Conservation (phyloP, 179 eudicot genomes). For the Silene noctiflora region DNA sequence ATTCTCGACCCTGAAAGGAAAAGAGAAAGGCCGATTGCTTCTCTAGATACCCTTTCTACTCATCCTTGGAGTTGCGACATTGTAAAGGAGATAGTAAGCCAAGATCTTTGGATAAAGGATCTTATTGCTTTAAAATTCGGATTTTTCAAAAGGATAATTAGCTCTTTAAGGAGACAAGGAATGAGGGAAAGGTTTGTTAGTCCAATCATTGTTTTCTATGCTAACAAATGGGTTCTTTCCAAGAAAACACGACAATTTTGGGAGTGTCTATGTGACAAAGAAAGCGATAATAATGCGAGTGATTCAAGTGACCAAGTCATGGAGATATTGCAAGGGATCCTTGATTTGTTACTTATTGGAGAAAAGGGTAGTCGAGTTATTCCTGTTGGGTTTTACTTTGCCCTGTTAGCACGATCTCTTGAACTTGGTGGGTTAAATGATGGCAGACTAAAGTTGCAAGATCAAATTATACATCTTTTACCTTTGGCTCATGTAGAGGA, state of each 20-base stretch:
- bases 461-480: conserved; percentile 50
- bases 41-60: conserved; percentile 47
- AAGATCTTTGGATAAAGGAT: conserved; percentile 79
- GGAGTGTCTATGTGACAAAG: conserved; percentile 42
- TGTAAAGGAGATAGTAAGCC: conserved; percentile 41
- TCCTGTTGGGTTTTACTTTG: conserved; percentile 77
- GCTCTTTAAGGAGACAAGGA: conserved; percentile 83
- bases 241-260: conserved; percentile 44
- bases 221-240: conserved; percentile 67
- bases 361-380: conserved; percentile 48
- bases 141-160: conserved; percentile 67
- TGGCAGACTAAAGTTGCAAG: conserved; percentile 36
- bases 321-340: conserved; percentile 43
- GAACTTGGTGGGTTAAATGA: conserved; percentile 45
- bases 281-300: conserved; percentile 9
- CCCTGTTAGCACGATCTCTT: conserved; percentile 52
- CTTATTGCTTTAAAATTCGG: conserved; percentile 63
- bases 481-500: conserved; percentile 64
- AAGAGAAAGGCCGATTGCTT: conserved; percentile 46
- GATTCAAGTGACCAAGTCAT: conserved; percentile 23
- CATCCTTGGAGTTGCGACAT: conserved; percentile 55
- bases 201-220: conserved; percentile 69
- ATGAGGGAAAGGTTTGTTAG: conserved; percentile 86
- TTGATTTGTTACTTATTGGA: conserved; percentile 58
- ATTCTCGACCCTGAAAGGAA: conserved; percentile 91